Evolutionary conservation across 352 stramenopile species (phyloP).

Genomic region (Globisporangium sylvaticum): DNA sequence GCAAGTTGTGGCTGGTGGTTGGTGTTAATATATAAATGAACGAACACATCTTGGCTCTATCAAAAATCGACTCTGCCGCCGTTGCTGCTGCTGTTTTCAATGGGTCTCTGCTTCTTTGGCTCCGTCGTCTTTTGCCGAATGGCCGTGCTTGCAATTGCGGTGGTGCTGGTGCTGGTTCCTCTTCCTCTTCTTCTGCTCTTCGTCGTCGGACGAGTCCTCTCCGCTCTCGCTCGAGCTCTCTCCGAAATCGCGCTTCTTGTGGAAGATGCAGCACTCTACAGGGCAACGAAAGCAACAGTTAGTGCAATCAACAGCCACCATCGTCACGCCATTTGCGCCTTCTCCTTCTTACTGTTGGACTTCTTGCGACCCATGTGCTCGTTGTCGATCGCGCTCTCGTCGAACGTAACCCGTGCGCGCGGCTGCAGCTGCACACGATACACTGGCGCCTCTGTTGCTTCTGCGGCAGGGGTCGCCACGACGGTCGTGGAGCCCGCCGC

Average conservation of each 20-base stretch:
- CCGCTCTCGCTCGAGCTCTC: conserved; percentile 90
- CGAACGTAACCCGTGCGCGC: conserved; percentile 81
- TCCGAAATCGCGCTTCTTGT: conserved; percentile 90
- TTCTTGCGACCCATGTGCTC: conserved; percentile 89
- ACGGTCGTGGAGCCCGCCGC: conserved; percentile 22
- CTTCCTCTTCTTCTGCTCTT: conserved; percentile 14
- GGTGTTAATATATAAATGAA: conserved; percentile 8
- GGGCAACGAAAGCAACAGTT: neutral
- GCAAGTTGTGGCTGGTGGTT: neutral
- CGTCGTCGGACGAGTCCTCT: conserved; percentile 66
- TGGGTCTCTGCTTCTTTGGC: neutral
- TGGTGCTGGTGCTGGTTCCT: conserved; percentile 12
- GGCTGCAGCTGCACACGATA: conserved; percentile 79
- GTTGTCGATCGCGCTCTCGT: conserved; percentile 90
- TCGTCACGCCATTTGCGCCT: neutral
- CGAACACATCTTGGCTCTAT: neutral
- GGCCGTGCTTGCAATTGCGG: conserved; percentile 16
- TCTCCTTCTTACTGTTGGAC: conserved; percentile 73
- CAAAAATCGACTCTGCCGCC: neutral
- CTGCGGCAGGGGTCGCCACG: conserved; percentile 18
- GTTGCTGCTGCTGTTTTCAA: neutral
- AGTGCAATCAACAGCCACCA: neutral
- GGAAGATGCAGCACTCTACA: conserved; percentile 91
- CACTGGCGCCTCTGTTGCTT: conserved; percentile 25
- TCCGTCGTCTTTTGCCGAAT: neutral